A percentile compares a stretch with the other conserved stretches of the same genome.
phyloP scores from a whole-genome alignment of 352 stramenopile genomes.

The Peronospora destructor region DNA sequence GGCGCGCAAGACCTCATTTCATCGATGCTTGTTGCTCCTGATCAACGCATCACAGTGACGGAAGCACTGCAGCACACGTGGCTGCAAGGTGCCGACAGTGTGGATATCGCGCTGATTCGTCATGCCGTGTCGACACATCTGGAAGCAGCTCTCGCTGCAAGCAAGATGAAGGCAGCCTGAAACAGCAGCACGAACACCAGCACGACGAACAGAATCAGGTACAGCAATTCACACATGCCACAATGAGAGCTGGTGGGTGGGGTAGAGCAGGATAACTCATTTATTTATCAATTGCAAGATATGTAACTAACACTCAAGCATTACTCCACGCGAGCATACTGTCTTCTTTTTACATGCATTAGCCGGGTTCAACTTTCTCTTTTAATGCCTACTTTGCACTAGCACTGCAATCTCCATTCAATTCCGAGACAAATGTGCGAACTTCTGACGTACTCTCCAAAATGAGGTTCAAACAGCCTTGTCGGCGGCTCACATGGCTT shows the following conservation, averaged over 20 bases:
- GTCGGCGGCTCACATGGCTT: conserved; percentile 16
- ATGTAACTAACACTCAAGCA: conserved; percentile 18
- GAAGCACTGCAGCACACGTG: conserved; percentile 58
- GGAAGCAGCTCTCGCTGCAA: conserved; percentile 21
- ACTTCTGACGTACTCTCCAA: conserved; percentile 14
- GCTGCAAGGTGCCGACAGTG: conserved; percentile 37
- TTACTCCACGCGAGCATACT: conserved; percentile 21
- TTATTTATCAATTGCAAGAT: conserved; percentile 23
- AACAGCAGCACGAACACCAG: too few relatives aligned
- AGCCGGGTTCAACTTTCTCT: conserved; percentile 1
- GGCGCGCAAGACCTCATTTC: conserved; percentile 70
- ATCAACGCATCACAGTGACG: conserved; percentile 48
- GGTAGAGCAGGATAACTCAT: conserved; percentile 1
- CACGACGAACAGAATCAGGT: too few relatives aligned
- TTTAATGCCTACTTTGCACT: too few relatives aligned
- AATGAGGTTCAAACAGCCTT: conserved; percentile 10
- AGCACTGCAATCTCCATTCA: too few relatives aligned
- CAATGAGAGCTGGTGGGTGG: not conserved
- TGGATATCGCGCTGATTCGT: conserved; percentile 31
- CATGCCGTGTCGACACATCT: conserved; percentile 38
- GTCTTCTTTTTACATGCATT: conserved; percentile 26
- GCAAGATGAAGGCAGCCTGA: conserved; percentile 11
- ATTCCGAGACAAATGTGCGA: not conserved
- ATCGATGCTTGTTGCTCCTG: conserved; percentile 53
- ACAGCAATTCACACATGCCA: not conserved